A percentile compares a stretch with the other conserved stretches of the same genome.
phyloP scores from a whole-genome alignment of 306 rosid genomes.

The Rosa persica region DNA sequence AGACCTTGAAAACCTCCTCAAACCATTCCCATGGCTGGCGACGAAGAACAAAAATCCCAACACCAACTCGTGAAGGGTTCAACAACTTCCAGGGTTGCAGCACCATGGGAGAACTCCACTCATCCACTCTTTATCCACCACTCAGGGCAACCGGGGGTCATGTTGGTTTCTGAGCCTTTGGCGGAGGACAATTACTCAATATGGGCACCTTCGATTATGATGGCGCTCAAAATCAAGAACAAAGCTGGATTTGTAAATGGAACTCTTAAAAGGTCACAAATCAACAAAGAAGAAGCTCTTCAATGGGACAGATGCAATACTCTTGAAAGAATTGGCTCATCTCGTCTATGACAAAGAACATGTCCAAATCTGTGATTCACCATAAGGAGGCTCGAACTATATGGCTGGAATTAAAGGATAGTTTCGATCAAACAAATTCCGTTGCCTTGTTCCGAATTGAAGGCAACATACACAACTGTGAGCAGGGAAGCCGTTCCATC shows the following conservation, averaged over 20 bases:
- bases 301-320: neutral
- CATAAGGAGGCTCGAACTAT: neutral
- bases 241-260: neutral
- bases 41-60: too few species aligned
- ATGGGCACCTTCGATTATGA: neutral
- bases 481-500: neutral
- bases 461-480: neutral
- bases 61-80: too few species aligned
- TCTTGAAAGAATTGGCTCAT: neutral
- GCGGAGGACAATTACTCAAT: neutral
- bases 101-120: too few species aligned
- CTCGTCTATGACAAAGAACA: neutral
- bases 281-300: neutral
- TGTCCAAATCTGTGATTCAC: neutral
- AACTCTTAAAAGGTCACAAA: neutral
- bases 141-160: too few species aligned
- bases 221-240: neutral
- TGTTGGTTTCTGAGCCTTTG: neutral
- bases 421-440: neutral
- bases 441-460: neutral
- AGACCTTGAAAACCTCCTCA: too few species aligned
- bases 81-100: too few species aligned
- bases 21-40: too few species aligned
- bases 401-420: neutral
- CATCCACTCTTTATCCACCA: too few species aligned